These are phyloP conservation scores for Xylariomycetidae sp. DNA, from an alignment of 2,329 filamentous ascomycete genomes.

Conservation along the genomic window DNA sequence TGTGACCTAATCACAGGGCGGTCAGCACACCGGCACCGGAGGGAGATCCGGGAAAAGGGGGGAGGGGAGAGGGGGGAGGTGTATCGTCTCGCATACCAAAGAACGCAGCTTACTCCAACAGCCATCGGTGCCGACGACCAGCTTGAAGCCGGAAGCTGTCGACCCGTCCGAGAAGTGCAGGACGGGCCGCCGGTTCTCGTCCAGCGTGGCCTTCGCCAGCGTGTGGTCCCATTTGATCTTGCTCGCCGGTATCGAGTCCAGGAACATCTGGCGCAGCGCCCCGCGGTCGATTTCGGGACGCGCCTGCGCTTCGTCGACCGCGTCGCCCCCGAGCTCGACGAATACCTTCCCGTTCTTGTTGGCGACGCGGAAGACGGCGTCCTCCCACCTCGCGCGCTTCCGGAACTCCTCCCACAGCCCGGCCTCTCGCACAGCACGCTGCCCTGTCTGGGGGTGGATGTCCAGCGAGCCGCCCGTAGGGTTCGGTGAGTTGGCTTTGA, in stretches of 20 bases:
- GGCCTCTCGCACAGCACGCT: conserved; percentile 20
- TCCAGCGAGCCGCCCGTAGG: conserved; percentile 37
- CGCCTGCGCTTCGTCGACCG: neutral
- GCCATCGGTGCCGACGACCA: conserved; percentile 32
- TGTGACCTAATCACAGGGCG: conserved; percentile 5
- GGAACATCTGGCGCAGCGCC: conserved; percentile 10
- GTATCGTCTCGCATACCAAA: conserved; percentile 7
- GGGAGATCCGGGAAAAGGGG: neutral
- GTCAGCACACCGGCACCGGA: neutral
- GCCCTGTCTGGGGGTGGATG: conserved; percentile 27
- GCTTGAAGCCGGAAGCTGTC: conserved; percentile 17
- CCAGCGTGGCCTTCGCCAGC: conserved; percentile 17
- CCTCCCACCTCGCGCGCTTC: conserved; percentile 12
- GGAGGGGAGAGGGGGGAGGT: neutral
- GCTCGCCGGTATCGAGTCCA: conserved; percentile 7
- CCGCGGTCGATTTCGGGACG: conserved; percentile 18
- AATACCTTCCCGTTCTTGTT: conserved; percentile 1
- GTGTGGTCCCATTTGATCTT: conserved; percentile 12
- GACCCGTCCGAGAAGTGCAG: conserved; percentile 9
- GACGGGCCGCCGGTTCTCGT: neutral
- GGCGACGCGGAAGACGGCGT: conserved; percentile 8
- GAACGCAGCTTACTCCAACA: conserved; percentile 30
- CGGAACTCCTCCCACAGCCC: conserved; percentile 21
- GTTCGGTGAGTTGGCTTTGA: neutral
- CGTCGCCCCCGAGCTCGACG: neutral